A percentile compares a stretch with the other conserved stretches of the same genome.
Evolutionary conservation across 768 basidiomycete genomes (phyloP).

Genomic region (Auricularia cornea): DNA sequence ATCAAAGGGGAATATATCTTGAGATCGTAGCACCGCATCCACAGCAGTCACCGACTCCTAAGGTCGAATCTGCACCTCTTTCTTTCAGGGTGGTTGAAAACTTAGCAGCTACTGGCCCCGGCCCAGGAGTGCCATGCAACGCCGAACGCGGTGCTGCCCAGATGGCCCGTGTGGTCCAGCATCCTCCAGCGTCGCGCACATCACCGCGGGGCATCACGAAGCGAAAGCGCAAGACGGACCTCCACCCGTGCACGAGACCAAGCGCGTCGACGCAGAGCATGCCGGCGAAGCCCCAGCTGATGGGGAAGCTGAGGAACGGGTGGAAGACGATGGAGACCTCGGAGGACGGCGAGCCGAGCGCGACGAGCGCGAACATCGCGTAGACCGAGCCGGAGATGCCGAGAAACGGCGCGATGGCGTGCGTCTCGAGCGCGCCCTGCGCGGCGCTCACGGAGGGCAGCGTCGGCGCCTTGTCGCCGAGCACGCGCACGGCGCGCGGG

Average conservation of each 20-base stretch:
- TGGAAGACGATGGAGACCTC: constrained; percentile 71
- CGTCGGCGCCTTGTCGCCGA: constrained; percentile 43
- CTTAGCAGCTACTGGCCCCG: no score
- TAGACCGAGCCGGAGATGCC: constrained; percentile 88
- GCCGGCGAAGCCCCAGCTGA: constrained; percentile 68
- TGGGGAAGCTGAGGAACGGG: constrained; percentile 67
- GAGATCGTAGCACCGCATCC: no score
- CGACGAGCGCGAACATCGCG: constrained; percentile 62
- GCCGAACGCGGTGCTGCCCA: constrained; percentile 81
- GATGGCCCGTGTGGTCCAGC: constrained; percentile 84
- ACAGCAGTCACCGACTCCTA: no score
- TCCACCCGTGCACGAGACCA: constrained; percentile 77
- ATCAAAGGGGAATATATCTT: no score
- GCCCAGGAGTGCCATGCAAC: no score
- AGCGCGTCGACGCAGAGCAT: constrained; percentile 65
- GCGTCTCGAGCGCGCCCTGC: constrained; percentile 19
- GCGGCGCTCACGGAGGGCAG: constrained; percentile 34
- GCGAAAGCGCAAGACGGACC: constrained; percentile 35
- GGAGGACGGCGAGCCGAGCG: constrained; percentile 73
- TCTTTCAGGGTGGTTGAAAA: no score
- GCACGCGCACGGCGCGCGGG: constrained; percentile 56
- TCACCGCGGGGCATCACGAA: constrained; percentile 6
- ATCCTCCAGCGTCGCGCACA: constrained; percentile 30
- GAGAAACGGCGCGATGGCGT: constrained; percentile 52
- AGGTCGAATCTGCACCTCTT: no score